Evolutionary conservation across 108 stramenopile genomes (phyloP).

Genomic region (Fragilaria radians): DNA sequence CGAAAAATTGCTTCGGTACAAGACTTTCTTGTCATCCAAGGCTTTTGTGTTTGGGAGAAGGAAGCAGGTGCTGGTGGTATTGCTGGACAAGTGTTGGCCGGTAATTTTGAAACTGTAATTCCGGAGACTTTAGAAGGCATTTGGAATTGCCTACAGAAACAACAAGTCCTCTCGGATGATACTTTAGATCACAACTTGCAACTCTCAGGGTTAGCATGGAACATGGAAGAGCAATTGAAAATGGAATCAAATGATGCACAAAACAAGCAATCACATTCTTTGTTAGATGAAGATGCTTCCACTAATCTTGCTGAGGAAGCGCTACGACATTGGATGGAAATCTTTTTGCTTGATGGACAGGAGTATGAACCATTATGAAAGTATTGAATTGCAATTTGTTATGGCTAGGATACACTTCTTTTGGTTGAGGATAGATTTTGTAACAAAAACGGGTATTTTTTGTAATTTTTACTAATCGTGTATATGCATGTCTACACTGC

Average conservation of each 20-base stretch:
- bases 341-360: no score
- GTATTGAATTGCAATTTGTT: no score
- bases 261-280: conserved; percentile 8
- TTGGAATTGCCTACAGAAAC: conserved; percentile 10
- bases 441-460: no score
- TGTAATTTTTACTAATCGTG: no score
- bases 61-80: conserved; percentile 24
- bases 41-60: conserved; percentile 54
- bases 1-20: conserved; percentile 23
- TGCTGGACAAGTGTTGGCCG: conserved; percentile 21
- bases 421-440: no score
- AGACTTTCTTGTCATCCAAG: conserved; percentile 48
- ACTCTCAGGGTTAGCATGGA: conserved; percentile 21
- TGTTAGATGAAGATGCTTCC: conserved; percentile 15
- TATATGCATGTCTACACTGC: no score
- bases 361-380: no score
- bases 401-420: no score
- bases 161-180: conserved; percentile 10
- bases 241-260: not conserved
- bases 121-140: conserved; percentile 7
- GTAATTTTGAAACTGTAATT: conserved; percentile 22
- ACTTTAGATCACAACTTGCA: conserved; percentile 19
- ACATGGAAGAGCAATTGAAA: conserved; percentile 6
- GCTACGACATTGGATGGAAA: conserved; percentile 23
- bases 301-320: conserved; percentile 35